A percentile compares a stretch with the other conserved stretches of the same genome.
phyloP scores from a whole-genome alignment of 768 basidiomycete species.

The Leucocoprinus sp. region DNA sequence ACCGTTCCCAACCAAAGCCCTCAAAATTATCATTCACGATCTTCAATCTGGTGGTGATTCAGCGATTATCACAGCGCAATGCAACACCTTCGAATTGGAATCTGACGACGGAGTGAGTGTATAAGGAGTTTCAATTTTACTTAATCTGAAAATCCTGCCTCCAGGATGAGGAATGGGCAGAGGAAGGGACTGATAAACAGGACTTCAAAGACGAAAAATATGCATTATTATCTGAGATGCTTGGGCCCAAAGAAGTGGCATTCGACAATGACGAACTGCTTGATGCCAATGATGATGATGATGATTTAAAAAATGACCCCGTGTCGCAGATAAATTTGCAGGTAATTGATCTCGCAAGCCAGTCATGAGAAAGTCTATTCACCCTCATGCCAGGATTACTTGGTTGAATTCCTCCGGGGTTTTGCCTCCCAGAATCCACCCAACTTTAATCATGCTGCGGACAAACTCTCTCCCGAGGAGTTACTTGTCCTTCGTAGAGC shows the following conservation, averaged over 20 bases:
- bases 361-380: not conserved
- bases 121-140: not conserved
- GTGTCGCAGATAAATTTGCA: constrained; percentile 82
- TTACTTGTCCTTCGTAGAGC: constrained; percentile 48
- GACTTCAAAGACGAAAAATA: constrained; percentile 66
- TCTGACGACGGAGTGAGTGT: constrained; percentile 65
- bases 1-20: constrained; percentile 84
- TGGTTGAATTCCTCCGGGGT: constrained; percentile 63
- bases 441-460: constrained; percentile 55
- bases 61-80: constrained; percentile 51
- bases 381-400: constrained; percentile 43
- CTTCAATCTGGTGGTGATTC: constrained; percentile 73
- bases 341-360: constrained; percentile 22
- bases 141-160: not conserved
- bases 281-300: constrained; percentile 71
- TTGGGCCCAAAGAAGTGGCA: constrained; percentile 63
- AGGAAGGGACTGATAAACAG: constrained; percentile 66
- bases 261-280: constrained; percentile 75
- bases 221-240: constrained; percentile 76
- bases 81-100: constrained; percentile 47
- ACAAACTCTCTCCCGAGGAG: constrained; percentile 66
- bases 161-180: constrained; percentile 92
- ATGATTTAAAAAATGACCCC: constrained; percentile 82
- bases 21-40: constrained; percentile 85
- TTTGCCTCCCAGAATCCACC: constrained; percentile 54